Conservation (phyloP, 495 filamentous ascomycete species). For the Pyronema domesticum region DNA sequence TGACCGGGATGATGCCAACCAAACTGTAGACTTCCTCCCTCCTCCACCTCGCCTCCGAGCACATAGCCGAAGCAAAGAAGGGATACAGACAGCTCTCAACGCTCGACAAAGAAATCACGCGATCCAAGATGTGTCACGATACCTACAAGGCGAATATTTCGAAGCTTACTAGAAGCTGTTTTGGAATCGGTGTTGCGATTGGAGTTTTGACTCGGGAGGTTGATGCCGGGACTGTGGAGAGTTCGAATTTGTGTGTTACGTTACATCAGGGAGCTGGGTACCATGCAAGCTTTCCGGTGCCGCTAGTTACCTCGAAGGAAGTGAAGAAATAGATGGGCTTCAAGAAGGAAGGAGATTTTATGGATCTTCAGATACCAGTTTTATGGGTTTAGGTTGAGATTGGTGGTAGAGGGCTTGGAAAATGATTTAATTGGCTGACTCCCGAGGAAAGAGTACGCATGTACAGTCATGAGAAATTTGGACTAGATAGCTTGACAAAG, state of each 20-base stretch:
- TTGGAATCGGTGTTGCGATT: constrained; percentile 27
- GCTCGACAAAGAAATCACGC: constrained; percentile 30
- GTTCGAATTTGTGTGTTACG: constrained; percentile 15
- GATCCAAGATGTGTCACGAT: constrained; percentile 22
- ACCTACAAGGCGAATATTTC: constrained; percentile 18
- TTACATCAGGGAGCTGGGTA: constrained; percentile 14
- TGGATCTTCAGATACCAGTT: no score
- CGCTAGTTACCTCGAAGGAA: constrained; percentile 1
- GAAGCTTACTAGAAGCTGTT: constrained; percentile 25
- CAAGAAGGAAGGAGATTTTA: no score
- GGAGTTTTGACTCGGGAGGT: constrained; percentile 22
- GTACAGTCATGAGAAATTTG: no score
- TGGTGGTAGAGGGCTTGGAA: no score
- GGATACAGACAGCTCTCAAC: constrained; percentile 44
- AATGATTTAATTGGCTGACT: no score
- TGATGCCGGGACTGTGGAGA: constrained; percentile 9
- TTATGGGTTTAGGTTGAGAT: no score
- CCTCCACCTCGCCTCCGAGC: constrained; percentile 41
- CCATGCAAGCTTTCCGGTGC: constrained; percentile 21
- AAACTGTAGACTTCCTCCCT: constrained; percentile 26
- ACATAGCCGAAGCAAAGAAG: constrained; percentile 42
- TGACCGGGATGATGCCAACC: not conserved
- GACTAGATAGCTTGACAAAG: no score
- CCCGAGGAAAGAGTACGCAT: no score
- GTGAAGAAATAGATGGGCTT: not conserved